These are phyloP conservation scores for Serendipita sp. DNA, from an alignment of 768 basidiomycete genomes.

Conservation along the genomic window DNA sequence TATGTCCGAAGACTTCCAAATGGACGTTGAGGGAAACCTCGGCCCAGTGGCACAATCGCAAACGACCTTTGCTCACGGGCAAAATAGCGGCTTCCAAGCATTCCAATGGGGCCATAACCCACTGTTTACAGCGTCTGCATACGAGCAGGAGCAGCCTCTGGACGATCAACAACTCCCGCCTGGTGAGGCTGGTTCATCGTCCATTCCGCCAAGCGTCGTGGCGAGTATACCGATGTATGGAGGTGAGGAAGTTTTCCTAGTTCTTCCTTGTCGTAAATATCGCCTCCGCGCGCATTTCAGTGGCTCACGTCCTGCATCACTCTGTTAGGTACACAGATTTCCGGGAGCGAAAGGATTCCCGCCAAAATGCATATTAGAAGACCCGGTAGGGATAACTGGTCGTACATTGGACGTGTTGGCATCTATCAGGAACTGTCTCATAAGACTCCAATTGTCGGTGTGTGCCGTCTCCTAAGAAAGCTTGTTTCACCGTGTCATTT, in stretches of 20 bases:
- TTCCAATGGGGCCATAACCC: neutral
- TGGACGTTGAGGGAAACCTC: neutral
- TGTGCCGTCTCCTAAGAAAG: slow-evolving; percentile 16
- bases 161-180: neutral
- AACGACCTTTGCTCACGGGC: neutral
- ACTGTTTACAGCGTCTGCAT: neutral
- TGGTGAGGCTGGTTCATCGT: neutral
- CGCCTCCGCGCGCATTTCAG: neutral
- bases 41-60: neutral
- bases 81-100: neutral
- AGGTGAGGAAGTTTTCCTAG: neutral
- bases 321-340: neutral
- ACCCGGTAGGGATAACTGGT: slow-evolving; percentile 67
- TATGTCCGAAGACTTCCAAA: slow-evolving; percentile 3
- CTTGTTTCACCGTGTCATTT: neutral
- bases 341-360: slow-evolving; percentile 52
- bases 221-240: neutral
- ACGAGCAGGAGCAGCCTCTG: neutral
- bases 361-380: slow-evolving; percentile 74
- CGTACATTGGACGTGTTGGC: slow-evolving; percentile 61
- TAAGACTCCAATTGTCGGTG: slow-evolving; percentile 69
- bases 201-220: neutral
- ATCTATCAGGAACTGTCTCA: slow-evolving; percentile 61
- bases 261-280: neutral
- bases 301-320: neutral